Percentiles rank a stretch among this genome's conserved stretches.
Conservation (phyloP, 2,329 filamentous ascomycete species). For the Cladosporium cucumerinum region DNA sequence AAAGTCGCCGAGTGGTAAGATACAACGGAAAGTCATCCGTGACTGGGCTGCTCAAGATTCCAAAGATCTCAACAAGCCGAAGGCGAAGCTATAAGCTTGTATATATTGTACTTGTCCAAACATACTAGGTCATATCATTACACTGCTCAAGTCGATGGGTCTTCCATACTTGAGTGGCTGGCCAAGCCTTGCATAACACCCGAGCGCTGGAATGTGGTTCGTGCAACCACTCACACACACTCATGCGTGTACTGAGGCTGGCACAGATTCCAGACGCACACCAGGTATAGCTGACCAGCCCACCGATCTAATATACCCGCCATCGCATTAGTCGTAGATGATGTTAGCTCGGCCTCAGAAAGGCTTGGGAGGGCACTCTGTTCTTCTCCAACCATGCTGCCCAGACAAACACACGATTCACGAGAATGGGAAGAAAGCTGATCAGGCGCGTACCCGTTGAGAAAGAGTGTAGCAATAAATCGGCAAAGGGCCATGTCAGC, state of each 20-base stretch:
- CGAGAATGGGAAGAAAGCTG: slow-evolving; percentile 10
- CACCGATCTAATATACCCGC: neutral
- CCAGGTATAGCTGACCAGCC: neutral
- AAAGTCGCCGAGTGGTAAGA: slow-evolving; percentile 48
- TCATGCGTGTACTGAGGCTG: slow-evolving; percentile 21
- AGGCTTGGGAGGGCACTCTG: neutral
- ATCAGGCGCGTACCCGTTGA: slow-evolving; percentile 6
- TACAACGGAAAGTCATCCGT: slow-evolving; percentile 43
- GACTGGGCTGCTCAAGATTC: slow-evolving; percentile 40
- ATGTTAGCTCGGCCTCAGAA: neutral
- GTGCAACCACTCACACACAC: slow-evolving; percentile 22
- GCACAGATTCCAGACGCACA: neutral
- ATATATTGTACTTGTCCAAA: neutral
- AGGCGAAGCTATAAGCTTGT: slow-evolving; percentile 26
- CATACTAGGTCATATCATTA: neutral
- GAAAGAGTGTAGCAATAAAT: slow-evolving; percentile 1
- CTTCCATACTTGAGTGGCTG: neutral
- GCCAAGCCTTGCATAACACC: neutral
- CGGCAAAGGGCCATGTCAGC: slow-evolving; percentile 16
- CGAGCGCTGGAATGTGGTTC: slow-evolving; percentile 20
- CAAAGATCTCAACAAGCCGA: slow-evolving; percentile 30
- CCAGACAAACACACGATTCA: neutral
- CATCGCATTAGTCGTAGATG: neutral
- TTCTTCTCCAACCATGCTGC: too few species aligned
- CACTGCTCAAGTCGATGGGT: too few species aligned